Percentiles rank a stretch among this genome's conserved stretches.
phyloP scores from a whole-genome alignment of 1,284 basidiomycete species.

The Trametes pubescens region DNA sequence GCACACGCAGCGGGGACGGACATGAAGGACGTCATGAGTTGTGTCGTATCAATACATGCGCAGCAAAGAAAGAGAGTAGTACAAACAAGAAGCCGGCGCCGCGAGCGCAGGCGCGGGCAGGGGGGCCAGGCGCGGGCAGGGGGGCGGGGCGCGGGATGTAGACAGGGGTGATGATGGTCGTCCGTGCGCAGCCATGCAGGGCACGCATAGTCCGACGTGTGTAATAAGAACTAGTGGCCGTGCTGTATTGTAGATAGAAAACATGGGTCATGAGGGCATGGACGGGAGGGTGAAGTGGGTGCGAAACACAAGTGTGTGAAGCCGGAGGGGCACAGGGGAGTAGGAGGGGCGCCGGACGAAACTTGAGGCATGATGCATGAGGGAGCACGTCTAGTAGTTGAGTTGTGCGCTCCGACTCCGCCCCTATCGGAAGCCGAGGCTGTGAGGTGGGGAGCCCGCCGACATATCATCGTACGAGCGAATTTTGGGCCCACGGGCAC shows the following conservation, averaged over 20 bases:
- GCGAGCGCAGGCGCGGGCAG: background rate
- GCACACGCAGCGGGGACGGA: background rate
- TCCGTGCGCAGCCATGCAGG: background rate
- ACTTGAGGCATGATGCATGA: background rate
- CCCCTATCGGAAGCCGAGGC: background rate
- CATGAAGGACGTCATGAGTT: slow-evolving; percentile 5
- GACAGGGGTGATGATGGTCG: background rate
- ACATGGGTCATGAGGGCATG: no score
- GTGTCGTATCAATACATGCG: slow-evolving; percentile 3
- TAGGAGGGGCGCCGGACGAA: background rate
- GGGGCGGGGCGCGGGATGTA: background rate
- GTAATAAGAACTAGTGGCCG: background rate
- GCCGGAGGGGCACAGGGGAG: background rate
- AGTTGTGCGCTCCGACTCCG: slow-evolving; percentile 2
- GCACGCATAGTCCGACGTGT: background rate
- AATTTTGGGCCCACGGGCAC: background rate
- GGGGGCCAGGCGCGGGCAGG: no score
- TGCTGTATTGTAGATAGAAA: no score
- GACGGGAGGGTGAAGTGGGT: no score
- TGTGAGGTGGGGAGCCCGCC: background rate
- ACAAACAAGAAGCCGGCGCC: background rate
- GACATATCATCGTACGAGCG: background rate
- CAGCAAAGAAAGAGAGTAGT: background rate
- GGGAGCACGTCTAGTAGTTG: slow-evolving; percentile 17
- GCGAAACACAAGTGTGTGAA: no score